These are phyloP conservation scores for Xylariaceae sp. DNA, from an alignment of 2,329 filamentous ascomycete species.

Conservation along the genomic window DNA sequence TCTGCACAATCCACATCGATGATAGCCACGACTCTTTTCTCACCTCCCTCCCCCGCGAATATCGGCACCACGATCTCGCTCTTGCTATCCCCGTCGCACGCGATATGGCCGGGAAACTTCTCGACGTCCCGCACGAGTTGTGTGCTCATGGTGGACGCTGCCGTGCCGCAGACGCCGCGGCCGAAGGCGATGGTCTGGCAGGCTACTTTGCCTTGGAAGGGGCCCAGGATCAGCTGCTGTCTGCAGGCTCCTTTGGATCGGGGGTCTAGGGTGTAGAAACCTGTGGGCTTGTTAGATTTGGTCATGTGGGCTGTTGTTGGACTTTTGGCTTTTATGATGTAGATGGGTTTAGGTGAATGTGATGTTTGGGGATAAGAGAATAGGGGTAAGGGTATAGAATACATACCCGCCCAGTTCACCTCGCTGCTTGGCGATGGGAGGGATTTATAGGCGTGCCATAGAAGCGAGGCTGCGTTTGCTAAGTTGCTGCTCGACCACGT, in stretches of 20 bases:
- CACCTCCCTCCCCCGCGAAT: slow-evolving; percentile 34
- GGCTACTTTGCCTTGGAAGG: slow-evolving; percentile 76
- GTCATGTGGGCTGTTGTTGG: too few relatives aligned
- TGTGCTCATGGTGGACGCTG: slow-evolving; percentile 57
- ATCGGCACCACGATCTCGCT: slow-evolving; percentile 83
- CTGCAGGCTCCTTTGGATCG: slow-evolving; percentile 28
- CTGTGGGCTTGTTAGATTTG: too few relatives aligned
- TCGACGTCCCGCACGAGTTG: slow-evolving; percentile 70
- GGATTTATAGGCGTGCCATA: slow-evolving; percentile 78
- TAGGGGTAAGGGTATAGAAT: slow-evolving; percentile 1
- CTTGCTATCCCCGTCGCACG: slow-evolving; percentile 70
- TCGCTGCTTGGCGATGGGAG: slow-evolving; percentile 60
- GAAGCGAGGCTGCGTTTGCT: slow-evolving; percentile 67
- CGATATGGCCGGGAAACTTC: slow-evolving; percentile 73
- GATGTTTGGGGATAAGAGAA: neutral
- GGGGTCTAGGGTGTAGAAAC: slow-evolving; percentile 69
- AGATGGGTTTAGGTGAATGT: neutral
- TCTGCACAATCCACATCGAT: slow-evolving; percentile 77
- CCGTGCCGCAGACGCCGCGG: slow-evolving; percentile 70
- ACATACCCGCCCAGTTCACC: slow-evolving; percentile 71
- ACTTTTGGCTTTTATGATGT: too few relatives aligned
- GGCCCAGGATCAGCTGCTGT: slow-evolving; percentile 66
- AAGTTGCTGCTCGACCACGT: slow-evolving; percentile 69
- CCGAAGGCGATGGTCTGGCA: slow-evolving; percentile 74
- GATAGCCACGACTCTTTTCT: slow-evolving; percentile 60